Percentiles rank a stretch among this genome's conserved stretches.
Conservation (phyloP, 2,329 filamentous ascomycete genomes). For the Arthrobotrys musiformis region DNA sequence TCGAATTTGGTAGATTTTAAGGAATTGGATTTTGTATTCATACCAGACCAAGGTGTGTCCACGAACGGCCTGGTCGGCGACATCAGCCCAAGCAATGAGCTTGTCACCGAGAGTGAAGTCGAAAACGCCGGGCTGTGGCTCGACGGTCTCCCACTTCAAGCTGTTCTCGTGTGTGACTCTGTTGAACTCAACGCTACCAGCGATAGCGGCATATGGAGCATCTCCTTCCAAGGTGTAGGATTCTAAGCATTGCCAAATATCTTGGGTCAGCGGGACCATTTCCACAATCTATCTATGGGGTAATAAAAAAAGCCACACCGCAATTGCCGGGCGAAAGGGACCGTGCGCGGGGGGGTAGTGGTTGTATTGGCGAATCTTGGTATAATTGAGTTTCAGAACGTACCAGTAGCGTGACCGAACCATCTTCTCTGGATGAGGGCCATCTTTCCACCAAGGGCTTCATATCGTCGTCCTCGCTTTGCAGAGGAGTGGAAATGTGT, state of each 20-base stretch:
- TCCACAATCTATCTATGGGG: too few species aligned
- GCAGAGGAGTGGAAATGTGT: conserved; percentile 54
- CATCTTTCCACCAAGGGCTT: conserved; percentile 53
- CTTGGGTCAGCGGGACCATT: conserved; percentile 22
- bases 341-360: conserved; percentile 46
- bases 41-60: conserved; percentile 68
- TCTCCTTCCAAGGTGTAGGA: conserved; percentile 45
- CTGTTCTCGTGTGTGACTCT: conserved; percentile 57
- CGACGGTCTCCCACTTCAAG: conserved; percentile 71
- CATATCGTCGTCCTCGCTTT: conserved; percentile 52
- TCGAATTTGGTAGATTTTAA: conserved; percentile 22
- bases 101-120: conserved; percentile 70
- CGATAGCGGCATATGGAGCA: conserved; percentile 48
- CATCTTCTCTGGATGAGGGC: conserved; percentile 39
- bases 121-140: conserved; percentile 70
- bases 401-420: conserved; percentile 54
- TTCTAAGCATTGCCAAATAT: conserved; percentile 34
- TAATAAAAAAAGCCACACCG: conserved; percentile 30
- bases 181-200: conserved; percentile 49
- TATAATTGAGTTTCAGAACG: conserved; percentile 11
- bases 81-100: conserved; percentile 66
- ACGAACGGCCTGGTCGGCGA: conserved; percentile 68
- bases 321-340: conserved; percentile 17
- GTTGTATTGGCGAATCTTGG: background rate
- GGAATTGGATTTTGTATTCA: background rate